Percentiles rank a stretch among this genome's conserved stretches.
Evolutionary conservation across 2,329 filamentous ascomycete genomes (phyloP).

Genomic region (Zalaria obscura): DNA sequence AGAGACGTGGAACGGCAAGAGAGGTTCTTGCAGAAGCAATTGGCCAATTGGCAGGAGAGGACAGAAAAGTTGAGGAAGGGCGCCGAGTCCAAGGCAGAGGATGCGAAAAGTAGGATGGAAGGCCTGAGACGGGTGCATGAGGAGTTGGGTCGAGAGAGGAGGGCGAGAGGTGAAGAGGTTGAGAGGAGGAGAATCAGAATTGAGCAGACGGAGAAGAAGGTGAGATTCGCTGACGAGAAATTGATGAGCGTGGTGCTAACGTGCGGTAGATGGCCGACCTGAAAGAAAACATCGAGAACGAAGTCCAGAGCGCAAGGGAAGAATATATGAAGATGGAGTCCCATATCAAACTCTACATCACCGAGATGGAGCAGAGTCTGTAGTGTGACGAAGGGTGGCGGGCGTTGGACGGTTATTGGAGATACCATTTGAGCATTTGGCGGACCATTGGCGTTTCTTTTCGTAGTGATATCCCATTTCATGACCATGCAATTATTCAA

Average conservation of each 20-base stretch:
- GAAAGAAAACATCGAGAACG: slow-evolving; percentile 93
- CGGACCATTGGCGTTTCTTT: not conserved
- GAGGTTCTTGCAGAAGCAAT: slow-evolving; percentile 65
- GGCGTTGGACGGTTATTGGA: not conserved
- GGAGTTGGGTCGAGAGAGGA: slow-evolving; percentile 68
- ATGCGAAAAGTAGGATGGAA: slow-evolving; percentile 81
- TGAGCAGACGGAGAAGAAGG: slow-evolving; percentile 98
- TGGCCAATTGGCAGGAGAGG: slow-evolving; percentile 72
- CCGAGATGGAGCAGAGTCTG: slow-evolving; percentile 92
- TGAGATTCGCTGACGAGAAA: slow-evolving; percentile 24
- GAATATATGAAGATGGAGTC: slow-evolving; percentile 97
- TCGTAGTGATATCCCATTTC: not conserved
- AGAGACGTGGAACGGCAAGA: slow-evolving; percentile 85
- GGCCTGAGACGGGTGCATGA: slow-evolving; percentile 69
- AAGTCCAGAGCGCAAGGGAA: slow-evolving; percentile 78
- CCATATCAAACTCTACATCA: slow-evolving; percentile 95
- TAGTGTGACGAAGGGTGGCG: not conserved
- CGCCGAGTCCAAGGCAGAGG: slow-evolving; percentile 65
- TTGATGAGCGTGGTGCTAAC: not conserved
- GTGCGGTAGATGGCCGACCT: slow-evolving; percentile 73
- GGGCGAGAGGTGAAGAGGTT: slow-evolving; percentile 80
- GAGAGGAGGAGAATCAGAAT: slow-evolving; percentile 85
- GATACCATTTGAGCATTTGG: not conserved
- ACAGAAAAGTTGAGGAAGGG: slow-evolving; percentile 73
- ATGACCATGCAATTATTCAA: not conserved